Conservation (phyloP, 148 eudicot genomes). For the Dysphania ambrosioides region DNA sequence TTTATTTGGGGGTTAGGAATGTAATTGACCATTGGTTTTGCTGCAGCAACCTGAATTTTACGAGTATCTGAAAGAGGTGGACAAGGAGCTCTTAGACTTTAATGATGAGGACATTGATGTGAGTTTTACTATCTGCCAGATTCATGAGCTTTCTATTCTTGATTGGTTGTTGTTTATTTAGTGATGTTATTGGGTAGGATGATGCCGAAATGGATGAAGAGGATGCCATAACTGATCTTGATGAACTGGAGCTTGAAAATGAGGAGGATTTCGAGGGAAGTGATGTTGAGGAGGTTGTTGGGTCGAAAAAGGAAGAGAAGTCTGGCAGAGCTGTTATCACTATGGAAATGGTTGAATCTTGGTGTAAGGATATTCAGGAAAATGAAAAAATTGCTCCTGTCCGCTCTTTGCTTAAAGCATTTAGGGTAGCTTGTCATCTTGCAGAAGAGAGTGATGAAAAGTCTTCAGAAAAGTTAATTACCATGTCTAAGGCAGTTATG, state of each 20-base stretch:
- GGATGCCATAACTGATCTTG: conserved; percentile 19
- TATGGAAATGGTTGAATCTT: conserved; percentile 84
- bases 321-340: conserved; percentile 49
- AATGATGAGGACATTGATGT: conserved; percentile 76
- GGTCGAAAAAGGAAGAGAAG: conserved; percentile 40
- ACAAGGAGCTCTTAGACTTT: conserved; percentile 76
- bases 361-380: conserved; percentile 61
- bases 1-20: background rate
- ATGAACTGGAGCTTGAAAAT: conserved; percentile 19
- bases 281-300: conserved; percentile 30
- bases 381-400: conserved; percentile 59
- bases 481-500: conserved; percentile 87
- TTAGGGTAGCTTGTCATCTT: conserved; percentile 84
- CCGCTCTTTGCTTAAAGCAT: conserved; percentile 77
- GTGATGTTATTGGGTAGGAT: conserved; percentile 11
- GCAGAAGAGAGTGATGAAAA: conserved; percentile 78
- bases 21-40: conserved; percentile 5
- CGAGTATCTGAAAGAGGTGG: conserved; percentile 73
- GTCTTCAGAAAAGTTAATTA: conserved; percentile 46
- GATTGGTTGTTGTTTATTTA: conserved; percentile 7
- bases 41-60: conserved; percentile 94
- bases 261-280: conserved; percentile 49
- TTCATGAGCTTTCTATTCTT: conserved; percentile 7
- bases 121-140: conserved; percentile 32
- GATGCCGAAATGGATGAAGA: conserved; percentile 16